phyloP scores from a whole-genome alignment of 2,329 filamentous ascomycete species.

The Seiridium cupressi region DNA sequence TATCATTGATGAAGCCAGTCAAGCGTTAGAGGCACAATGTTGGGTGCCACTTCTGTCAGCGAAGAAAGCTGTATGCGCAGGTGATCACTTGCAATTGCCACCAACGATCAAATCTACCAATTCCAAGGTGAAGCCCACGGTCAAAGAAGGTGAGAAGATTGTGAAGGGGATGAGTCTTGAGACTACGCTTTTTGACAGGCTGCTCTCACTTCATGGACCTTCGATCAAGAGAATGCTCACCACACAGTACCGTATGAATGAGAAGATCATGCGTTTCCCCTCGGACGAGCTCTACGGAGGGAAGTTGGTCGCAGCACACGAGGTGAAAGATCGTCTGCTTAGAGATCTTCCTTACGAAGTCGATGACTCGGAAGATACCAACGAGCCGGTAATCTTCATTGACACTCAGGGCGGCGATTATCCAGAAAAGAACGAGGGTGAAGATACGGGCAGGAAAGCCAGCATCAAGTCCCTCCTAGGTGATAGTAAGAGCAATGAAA shows the following conservation, averaged over 20 bases:
- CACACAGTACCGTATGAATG: constrained; percentile 97
- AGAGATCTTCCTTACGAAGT: constrained; percentile 77
- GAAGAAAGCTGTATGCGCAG: constrained; percentile 83
- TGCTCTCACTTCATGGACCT: constrained; percentile 77
- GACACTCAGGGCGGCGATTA: constrained; percentile 96
- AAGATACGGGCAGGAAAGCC: constrained; percentile 51
- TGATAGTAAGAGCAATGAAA: constrained; percentile 67
- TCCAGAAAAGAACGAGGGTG: constrained; percentile 76
- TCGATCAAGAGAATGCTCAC: constrained; percentile 92
- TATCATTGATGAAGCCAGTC: constrained; percentile 93
- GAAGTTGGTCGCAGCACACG: constrained; percentile 76
- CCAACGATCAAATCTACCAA: constrained; percentile 87
- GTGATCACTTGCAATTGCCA: constrained; percentile 90
- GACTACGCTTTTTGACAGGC: constrained; percentile 87
- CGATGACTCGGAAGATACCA: constrained; percentile 79
- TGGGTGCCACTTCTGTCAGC: constrained; percentile 87
- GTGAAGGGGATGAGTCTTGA: constrained; percentile 67
- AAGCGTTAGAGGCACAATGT: constrained; percentile 93
- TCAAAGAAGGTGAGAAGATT: constrained; percentile 28
- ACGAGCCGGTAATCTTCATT: constrained; percentile 85
- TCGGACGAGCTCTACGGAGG: constrained; percentile 85
- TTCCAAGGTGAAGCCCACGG: constrained; percentile 40
- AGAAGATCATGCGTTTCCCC: constrained; percentile 91
- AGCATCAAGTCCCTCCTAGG: constrained; percentile 47
- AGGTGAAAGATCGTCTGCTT: constrained; percentile 73